Percentiles rank a stretch among this genome's conserved stretches.
phyloP scores from a whole-genome alignment of 495 filamentous ascomycete genomes.

The Rhypophila decipiens region DNA sequence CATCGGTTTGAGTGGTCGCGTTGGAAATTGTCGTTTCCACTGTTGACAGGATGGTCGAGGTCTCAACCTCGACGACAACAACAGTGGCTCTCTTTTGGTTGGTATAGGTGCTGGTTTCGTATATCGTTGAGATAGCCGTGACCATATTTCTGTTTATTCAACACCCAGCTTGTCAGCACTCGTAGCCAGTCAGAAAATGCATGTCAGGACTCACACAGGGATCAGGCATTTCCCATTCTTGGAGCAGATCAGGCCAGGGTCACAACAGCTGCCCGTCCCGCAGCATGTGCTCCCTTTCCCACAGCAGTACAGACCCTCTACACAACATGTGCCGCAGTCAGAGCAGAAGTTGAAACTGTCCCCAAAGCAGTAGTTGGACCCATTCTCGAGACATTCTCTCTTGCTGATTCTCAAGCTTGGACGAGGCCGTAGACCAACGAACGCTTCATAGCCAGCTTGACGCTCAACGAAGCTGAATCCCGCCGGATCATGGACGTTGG shows the following conservation, averaged over 20 bases:
- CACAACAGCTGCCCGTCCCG: slow-evolving; percentile 24
- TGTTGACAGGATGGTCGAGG: slow-evolving; percentile 17
- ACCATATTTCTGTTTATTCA: slow-evolving; percentile 7
- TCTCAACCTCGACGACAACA: slow-evolving; percentile 15
- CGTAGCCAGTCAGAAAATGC: neutral
- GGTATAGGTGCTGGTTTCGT: slow-evolving; percentile 9
- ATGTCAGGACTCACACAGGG: slow-evolving; percentile 17
- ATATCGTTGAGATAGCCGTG: slow-evolving; percentile 16
- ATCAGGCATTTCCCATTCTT: slow-evolving; percentile 18
- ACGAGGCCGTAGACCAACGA: slow-evolving; percentile 7
- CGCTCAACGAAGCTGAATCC: slow-evolving; percentile 9
- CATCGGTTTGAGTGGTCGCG: slow-evolving; percentile 19
- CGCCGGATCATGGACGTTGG: too few relatives aligned
- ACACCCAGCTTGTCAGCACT: neutral
- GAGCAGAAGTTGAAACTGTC: slow-evolving; percentile 20
- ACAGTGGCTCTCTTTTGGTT: slow-evolving; percentile 22
- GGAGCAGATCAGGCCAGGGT: slow-evolving; percentile 19
- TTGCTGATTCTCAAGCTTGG: too few relatives aligned
- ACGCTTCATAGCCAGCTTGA: slow-evolving; percentile 6
- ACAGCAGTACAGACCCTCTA: slow-evolving; percentile 20
- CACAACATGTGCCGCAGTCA: slow-evolving; percentile 23
- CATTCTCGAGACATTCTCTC: slow-evolving; percentile 25
- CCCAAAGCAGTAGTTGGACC: slow-evolving; percentile 29
- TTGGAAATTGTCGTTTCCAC: slow-evolving; percentile 19
- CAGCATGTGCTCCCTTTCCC: slow-evolving; percentile 16